phyloP scores from a whole-genome alignment of 805 yeast species.

The Candida vartiovaarae region DNA sequence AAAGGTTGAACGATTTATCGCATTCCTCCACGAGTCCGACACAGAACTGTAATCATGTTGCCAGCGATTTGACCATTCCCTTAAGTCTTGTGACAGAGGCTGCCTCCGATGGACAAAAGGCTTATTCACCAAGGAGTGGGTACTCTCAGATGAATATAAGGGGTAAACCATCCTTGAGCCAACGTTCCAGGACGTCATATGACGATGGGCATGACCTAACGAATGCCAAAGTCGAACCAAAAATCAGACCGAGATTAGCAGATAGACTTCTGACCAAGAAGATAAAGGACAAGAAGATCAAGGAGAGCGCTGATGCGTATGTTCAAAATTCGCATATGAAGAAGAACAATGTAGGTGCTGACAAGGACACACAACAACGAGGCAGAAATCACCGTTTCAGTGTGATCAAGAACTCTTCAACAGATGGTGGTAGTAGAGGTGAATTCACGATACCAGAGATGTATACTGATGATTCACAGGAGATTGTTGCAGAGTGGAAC shows the following conservation, averaged over 20 bases:
- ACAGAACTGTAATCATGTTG: background rate
- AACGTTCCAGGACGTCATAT: background rate
- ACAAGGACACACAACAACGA: background rate
- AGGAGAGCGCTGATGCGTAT: slow-evolving; percentile 3
- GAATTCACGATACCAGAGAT: background rate
- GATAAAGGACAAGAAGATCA: slow-evolving; percentile 10
- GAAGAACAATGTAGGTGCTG: slow-evolving; percentile 1
- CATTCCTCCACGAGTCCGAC: too few species aligned
- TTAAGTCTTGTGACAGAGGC: slow-evolving; percentile 6
- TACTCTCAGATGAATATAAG: background rate
- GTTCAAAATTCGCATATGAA: slow-evolving; percentile 5
- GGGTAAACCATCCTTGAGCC: background rate
- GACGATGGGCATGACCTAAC: slow-evolving; percentile 2
- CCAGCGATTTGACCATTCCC: slow-evolving; percentile 10
- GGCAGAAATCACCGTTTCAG: background rate
- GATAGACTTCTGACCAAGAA: slow-evolving; percentile 15
- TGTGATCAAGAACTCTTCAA: background rate
- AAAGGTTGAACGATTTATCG: too few species aligned
- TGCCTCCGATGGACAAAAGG: background rate
- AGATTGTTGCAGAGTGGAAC: slow-evolving; percentile 4
- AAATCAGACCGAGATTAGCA: slow-evolving; percentile 9
- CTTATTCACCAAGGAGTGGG: background rate
- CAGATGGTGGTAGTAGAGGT: background rate
- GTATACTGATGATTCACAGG: background rate
- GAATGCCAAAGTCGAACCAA: slow-evolving; percentile 8